Conservation (phyloP, 495 filamentous ascomycete species). For the Hypoxylon lenormandii region DNA sequence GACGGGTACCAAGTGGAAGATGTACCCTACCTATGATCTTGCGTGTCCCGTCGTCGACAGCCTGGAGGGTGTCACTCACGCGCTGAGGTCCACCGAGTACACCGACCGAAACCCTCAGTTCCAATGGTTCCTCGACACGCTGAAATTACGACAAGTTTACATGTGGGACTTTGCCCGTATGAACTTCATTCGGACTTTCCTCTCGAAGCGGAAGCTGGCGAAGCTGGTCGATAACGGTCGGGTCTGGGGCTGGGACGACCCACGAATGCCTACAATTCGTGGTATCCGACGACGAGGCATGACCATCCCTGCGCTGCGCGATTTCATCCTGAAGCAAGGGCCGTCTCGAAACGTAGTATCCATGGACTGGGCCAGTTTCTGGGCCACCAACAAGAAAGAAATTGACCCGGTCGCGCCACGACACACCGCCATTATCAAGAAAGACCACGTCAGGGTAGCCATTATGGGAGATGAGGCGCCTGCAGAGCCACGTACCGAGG, state of each 20-base stretch:
- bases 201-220: constrained; percentile 94
- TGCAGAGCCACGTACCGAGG: constrained; percentile 71
- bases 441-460: constrained; percentile 74
- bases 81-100: constrained; percentile 95
- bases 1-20: constrained; percentile 89
- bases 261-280: constrained; percentile 92
- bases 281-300: constrained; percentile 89
- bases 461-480: constrained; percentile 73
- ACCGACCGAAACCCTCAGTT: constrained; percentile 97
- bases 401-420: constrained; percentile 89
- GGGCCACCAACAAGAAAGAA: constrained; percentile 95
- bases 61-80: constrained; percentile 92
- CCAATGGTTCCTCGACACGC: constrained; percentile 90
- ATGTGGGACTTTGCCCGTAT: constrained; percentile 98
- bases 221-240: constrained; percentile 87
- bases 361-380: constrained; percentile 91
- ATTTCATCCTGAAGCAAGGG: constrained; percentile 93
- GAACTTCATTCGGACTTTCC: constrained; percentile 90
- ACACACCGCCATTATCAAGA: constrained; percentile 80
- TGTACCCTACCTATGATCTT: constrained; percentile 97
- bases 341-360: constrained; percentile 88
- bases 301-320: constrained; percentile 86
- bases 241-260: constrained; percentile 95
- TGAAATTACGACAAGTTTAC: constrained; percentile 86
- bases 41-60: constrained; percentile 91